Conservation (phyloP, 179 eudicot species). For the Silene vulgaris region DNA sequence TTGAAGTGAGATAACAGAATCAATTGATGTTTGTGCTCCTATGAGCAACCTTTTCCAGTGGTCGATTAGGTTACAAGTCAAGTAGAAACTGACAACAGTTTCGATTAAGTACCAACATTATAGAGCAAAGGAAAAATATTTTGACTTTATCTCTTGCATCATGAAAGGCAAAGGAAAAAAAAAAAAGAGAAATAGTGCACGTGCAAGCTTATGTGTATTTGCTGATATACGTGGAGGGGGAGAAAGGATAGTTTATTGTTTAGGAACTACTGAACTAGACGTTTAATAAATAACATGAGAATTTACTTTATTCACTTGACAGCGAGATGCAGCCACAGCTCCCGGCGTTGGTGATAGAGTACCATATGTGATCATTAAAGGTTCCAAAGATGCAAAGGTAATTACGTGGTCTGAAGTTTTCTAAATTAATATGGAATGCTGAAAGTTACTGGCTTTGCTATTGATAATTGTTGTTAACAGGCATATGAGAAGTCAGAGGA, state of each 20-base stretch:
- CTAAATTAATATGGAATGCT: slow-evolving; percentile 11
- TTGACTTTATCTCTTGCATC: not conserved
- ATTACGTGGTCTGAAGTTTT: slow-evolving; percentile 11
- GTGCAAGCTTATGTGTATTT: not conserved
- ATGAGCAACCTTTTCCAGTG: not conserved
- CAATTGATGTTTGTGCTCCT: not conserved
- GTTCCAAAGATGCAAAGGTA: slow-evolving; percentile 99
- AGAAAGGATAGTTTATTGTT: not conserved
- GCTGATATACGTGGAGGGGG: slow-evolving; percentile 5
- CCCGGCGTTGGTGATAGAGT: slow-evolving; percentile 98
- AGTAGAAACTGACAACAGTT: not conserved
- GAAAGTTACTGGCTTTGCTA: slow-evolving; percentile 4
- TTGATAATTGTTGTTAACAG: slow-evolving; percentile 43
- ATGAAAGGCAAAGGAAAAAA: not conserved
- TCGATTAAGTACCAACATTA: not conserved
- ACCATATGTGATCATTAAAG: slow-evolving; percentile 93
- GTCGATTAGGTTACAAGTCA: not conserved
- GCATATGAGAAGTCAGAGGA: slow-evolving; percentile 98
- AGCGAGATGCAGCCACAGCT: slow-evolving; percentile 99
- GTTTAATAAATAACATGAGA: not conserved
- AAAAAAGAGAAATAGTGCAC: not conserved
- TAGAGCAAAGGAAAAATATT: not conserved
- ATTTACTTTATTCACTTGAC: slow-evolving; percentile 19
- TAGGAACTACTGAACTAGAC: slow-evolving; percentile 6
- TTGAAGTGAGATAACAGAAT: not conserved